These are phyloP conservation scores for Cladosporium phlei DNA, from an alignment of 2,329 filamentous ascomycete species.

Conservation along the genomic window DNA sequence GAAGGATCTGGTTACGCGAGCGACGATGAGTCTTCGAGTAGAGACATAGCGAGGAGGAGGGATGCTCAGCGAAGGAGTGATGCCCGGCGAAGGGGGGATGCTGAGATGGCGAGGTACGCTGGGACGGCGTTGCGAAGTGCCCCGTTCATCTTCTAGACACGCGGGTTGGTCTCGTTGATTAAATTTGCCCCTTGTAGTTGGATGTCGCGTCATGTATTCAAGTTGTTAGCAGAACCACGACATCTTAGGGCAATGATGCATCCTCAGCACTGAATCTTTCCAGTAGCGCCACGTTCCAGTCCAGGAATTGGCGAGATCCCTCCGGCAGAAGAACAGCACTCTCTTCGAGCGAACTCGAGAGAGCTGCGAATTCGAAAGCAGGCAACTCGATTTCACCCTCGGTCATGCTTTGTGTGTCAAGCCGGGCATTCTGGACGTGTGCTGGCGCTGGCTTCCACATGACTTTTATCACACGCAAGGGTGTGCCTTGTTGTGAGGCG, in stretches of 20 bases:
- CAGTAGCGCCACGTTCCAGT: constrained; percentile 65
- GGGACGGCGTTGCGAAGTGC: not conserved
- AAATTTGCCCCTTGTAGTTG: no score
- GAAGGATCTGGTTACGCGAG: no score
- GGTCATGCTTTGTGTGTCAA: constrained; percentile 16
- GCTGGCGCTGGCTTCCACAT: constrained; percentile 39
- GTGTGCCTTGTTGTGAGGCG: constrained; percentile 26
- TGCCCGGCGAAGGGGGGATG: not conserved
- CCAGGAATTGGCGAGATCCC: constrained; percentile 54
- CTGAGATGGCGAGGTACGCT: not conserved
- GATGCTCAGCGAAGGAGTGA: no score
- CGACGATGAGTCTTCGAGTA: no score
- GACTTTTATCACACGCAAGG: constrained; percentile 53
- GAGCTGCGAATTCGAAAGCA: constrained; percentile 26
- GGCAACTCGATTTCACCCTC: constrained; percentile 28
- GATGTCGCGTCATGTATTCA: no score
- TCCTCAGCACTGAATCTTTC: constrained; percentile 45
- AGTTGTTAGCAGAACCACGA: no score
- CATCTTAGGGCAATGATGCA: not conserved
- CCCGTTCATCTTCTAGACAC: not conserved
- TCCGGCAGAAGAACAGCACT: constrained; percentile 46
- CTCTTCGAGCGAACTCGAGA: constrained; percentile 45
- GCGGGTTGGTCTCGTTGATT: no score
- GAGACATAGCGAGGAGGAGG: no score
- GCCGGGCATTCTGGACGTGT: constrained; percentile 16